These are phyloP conservation scores for Eucalyptus virginea DNA, from an alignment of 345 rosid genomes.

Conservation along the genomic window DNA sequence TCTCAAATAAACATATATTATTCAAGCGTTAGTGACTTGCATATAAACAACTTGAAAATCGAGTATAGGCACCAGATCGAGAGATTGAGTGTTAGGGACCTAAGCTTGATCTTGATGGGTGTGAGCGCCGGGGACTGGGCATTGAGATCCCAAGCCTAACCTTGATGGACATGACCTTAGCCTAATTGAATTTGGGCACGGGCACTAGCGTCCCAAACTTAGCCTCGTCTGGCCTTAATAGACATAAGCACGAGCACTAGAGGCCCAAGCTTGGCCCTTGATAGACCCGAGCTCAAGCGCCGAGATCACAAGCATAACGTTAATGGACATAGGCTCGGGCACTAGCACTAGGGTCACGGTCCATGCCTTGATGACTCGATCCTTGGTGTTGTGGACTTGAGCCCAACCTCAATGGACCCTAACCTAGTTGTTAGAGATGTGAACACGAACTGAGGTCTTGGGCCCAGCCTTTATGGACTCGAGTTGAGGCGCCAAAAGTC, in stretches of 20 bases:
- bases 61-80: neutral
- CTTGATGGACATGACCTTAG: neutral
- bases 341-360: fast-evolving
- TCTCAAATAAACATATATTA: too few relatives aligned
- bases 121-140: fast-evolving
- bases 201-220: too few relatives aligned
- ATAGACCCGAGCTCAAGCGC: fast-evolving
- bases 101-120: neutral
- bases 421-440: neutral
- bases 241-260: fast-evolving
- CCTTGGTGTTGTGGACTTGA: neutral
- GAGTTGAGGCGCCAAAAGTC: fast-evolving
- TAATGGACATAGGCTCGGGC: neutral
- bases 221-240: fast-evolving
- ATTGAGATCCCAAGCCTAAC: neutral
- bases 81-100: neutral
- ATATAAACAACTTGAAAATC: too few relatives aligned
- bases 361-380: neutral
- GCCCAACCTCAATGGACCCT: neutral
- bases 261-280: neutral
- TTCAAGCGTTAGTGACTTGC: neutral
- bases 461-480: neutral
- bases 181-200: neutral
- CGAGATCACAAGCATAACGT: neutral
- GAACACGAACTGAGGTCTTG: fast-evolving